Evolutionary conservation across 805 yeast genomes (phyloP).

Genomic region (Cyberlindnera americana): DNA sequence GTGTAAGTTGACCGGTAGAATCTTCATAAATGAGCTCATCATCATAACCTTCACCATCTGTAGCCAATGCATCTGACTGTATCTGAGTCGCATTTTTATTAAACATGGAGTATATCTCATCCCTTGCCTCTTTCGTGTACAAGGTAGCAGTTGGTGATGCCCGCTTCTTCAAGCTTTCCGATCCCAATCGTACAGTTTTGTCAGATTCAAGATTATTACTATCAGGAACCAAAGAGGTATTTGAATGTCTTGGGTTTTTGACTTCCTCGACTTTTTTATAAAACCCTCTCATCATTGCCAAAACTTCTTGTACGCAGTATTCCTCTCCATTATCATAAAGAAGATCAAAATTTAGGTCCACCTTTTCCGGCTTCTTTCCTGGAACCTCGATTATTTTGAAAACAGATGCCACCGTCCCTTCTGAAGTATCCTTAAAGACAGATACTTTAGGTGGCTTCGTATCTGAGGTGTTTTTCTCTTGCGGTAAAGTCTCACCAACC

Average conservation of each 20-base stretch:
- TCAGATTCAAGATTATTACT: conserved; percentile 8
- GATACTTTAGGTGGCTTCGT: conserved; percentile 27
- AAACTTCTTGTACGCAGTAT: conserved; percentile 58
- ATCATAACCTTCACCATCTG: conserved; percentile 20
- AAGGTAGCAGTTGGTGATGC: conserved; percentile 77
- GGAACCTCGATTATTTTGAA: conserved; percentile 49
- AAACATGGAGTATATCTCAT: conserved; percentile 74
- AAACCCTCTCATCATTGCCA: conserved; percentile 39
- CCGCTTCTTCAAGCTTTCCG: conserved; percentile 29
- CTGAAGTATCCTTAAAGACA: conserved; percentile 38
- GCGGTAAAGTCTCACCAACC: conserved; percentile 58
- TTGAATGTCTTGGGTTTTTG: conserved; percentile 3
- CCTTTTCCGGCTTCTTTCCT: conserved; percentile 59
- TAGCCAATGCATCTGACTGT: conserved; percentile 28
- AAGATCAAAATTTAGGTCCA: conserved; percentile 57
- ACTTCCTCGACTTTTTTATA: conserved; percentile 3
- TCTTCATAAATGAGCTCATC: conserved; percentile 26
- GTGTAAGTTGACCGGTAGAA: conserved; percentile 35
- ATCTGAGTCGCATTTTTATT: conserved; percentile 47
- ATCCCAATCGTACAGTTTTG: conserved; percentile 24
- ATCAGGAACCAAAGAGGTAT: conserved; percentile 9
- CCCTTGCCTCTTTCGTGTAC: conserved; percentile 69
- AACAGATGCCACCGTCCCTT: conserved; percentile 34
- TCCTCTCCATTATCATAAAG: conserved; percentile 49
- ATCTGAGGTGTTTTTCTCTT: conserved; percentile 25